Evolutionary conservation across 495 filamentous ascomycete species (phyloP).

Genomic region (Penicillium egyptiacum): DNA sequence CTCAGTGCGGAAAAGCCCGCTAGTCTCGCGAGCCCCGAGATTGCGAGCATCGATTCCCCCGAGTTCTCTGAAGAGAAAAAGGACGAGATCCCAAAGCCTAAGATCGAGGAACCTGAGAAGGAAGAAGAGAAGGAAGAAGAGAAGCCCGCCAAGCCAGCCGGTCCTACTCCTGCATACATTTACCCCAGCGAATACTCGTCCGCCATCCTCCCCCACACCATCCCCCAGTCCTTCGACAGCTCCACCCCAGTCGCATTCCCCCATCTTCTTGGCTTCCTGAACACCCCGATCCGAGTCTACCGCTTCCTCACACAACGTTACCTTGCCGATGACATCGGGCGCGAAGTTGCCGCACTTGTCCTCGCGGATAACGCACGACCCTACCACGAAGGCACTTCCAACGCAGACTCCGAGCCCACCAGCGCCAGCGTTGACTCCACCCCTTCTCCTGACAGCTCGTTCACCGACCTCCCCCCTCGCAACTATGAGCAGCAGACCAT

Average conservation of each 20-base stretch:
- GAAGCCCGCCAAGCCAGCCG: constrained; percentile 53
- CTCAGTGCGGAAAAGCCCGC: constrained; percentile 26
- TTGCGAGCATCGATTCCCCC: constrained; percentile 6
- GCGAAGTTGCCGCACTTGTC: constrained; percentile 83
- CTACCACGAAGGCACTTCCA: constrained; percentile 36
- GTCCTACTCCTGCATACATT: constrained; percentile 61
- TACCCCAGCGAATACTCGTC: constrained; percentile 64
- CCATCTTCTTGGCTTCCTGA: constrained; percentile 89
- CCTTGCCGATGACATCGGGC: constrained; percentile 83
- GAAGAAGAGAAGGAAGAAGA: constrained; percentile 49
- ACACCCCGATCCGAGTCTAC: constrained; percentile 81
- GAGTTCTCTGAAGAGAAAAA: constrained; percentile 17
- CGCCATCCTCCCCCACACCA: constrained; percentile 55
- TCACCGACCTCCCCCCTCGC: constrained; percentile 18
- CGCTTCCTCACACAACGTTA: constrained; percentile 85
- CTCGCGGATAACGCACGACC: constrained; percentile 60
- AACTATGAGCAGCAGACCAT: constrained; percentile 66
- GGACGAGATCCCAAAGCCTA: constrained; percentile 26
- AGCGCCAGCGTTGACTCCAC: constrained; percentile 36
- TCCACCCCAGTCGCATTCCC: constrained; percentile 75
- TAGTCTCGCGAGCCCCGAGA: not conserved
- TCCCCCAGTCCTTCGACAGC: constrained; percentile 64
- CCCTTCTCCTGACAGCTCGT: constrained; percentile 17
- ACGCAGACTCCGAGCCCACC: constrained; percentile 26
- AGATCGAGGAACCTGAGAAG: constrained; percentile 35